Conservation (phyloP, 1,139 yeast genomes). For the Suhomyces bokatorum region DNA sequence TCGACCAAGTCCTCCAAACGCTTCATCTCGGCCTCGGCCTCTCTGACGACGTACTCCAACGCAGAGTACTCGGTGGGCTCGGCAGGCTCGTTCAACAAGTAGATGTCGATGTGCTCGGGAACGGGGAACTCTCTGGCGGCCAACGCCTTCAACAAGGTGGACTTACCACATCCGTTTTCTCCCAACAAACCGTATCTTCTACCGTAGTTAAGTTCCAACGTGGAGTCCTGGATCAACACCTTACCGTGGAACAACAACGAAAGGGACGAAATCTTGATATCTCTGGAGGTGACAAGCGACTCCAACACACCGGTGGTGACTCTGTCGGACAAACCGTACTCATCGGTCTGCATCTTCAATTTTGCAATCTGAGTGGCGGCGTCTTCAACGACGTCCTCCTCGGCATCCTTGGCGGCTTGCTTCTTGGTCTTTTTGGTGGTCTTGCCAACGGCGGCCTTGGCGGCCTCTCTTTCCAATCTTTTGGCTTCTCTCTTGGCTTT, state of each 20-base stretch:
- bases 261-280: constrained; percentile 85
- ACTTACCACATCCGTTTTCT: constrained; percentile 99
- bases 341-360: constrained; percentile 89
- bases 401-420: constrained; percentile 56
- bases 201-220: constrained; percentile 91
- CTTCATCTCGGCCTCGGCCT: constrained; percentile 91
- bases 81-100: constrained; percentile 95
- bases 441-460: constrained; percentile 74
- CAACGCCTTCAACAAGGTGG: constrained; percentile 86
- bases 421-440: constrained; percentile 63
- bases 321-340: constrained; percentile 92
- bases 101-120: constrained; percentile 88
- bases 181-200: constrained; percentile 96
- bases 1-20: constrained; percentile 91
- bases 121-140: constrained; percentile 97
- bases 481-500: constrained; percentile 97
- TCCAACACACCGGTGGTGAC: constrained; percentile 97
- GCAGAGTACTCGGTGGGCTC: constrained; percentile 91
- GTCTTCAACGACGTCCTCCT: constrained; percentile 59
- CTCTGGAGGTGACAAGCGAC: constrained; percentile 87
- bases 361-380: constrained; percentile 78
- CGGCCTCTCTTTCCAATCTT: constrained; percentile 58
- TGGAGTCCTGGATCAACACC: constrained; percentile 89
- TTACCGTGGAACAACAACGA: constrained; percentile 97
- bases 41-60: constrained; percentile 92